A percentile compares a stretch with the other conserved stretches of the same genome.
These are phyloP conservation scores for Cephaloascus albidus DNA, from an alignment of 805 yeast species.

Conservation along the genomic window DNA sequence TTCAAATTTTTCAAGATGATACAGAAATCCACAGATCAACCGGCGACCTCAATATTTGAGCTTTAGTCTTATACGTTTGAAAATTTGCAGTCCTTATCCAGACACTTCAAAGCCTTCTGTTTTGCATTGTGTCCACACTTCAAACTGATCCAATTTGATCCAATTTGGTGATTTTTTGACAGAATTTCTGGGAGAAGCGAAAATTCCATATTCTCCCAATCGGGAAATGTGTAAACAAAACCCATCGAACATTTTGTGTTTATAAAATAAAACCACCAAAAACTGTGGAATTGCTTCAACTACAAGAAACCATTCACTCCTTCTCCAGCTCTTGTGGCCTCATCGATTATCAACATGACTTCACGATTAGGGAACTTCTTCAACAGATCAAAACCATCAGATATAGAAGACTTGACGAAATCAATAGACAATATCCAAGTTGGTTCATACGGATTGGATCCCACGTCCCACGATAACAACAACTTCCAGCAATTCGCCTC, in stretches of 20 bases:
- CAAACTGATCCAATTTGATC: no score
- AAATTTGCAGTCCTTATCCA: no score
- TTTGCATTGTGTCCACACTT: no score
- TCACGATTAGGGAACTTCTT: not conserved
- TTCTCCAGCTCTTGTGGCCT: not conserved
- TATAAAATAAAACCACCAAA: not conserved
- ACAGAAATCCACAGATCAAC: no score
- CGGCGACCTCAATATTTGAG: no score
- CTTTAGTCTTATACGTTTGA: no score
- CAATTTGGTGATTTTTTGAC: no score
- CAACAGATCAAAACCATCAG: not conserved
- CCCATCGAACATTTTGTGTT: not conserved
- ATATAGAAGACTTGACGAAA: not conserved
- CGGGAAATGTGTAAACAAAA: not conserved
- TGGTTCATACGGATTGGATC: not conserved
- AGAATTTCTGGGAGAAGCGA: no score
- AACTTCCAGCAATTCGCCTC: not conserved
- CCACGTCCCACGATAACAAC: not conserved
- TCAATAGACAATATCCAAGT: not conserved
- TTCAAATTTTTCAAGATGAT: no score
- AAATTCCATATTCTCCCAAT: not conserved
- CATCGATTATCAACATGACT: not conserved
- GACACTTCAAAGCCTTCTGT: no score
- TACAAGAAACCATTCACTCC: no score
- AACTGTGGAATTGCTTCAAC: no score